Base-by-base conservation (phyloP, 805 yeast genomes). In the Novakomyces olei region DNA sequence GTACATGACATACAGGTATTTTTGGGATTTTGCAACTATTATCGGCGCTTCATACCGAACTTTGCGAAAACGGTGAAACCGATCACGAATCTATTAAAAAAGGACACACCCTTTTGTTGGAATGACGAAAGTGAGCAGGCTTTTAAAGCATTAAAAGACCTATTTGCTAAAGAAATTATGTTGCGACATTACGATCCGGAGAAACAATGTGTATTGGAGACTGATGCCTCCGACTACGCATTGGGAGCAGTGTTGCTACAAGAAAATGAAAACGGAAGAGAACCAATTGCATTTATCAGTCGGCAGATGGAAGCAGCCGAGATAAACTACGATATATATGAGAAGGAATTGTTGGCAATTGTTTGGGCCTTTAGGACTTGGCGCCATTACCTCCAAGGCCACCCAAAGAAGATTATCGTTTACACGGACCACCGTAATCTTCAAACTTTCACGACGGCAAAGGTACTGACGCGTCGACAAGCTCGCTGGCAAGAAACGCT, bases 21-120 rank as follows among this genome's bases (percentile, higher is more conserved):
- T 12, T 18, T 29, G 15, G 32, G 32, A 19, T 19, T 29, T 14
- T 19, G 24, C 7, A 29, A 29, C n/a, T 22, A 8, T 22, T 22
- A 22, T 22, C 8, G n/a, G 24, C 24, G 24, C 8, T 22, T 22
- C n/a, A 29, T 29, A 14, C 8, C 12, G 8, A 17, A 4, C 32
- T 29, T 19, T 29, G 12, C 26, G 15, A 15, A 7, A 26, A 18
- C 7, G 20, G n/a, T n/a, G n/a, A n/a, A n/a, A n/a, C n/a, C n/a
- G n/a, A n/a, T n/a, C n/a, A n/a, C n/a, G n/a, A n/a, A n/a, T n/a
- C n/a, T n/a, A n/a, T n/a, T n/a, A n/a, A n/a, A n/a, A n/a, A n/a
- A n/a, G n/a, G n/a, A n/a, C n/a, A n/a, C n/a, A n/a, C n/a, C n/a
- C n/a, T n/a, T n/a, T n/a, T n/a, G n/a, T n/a, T n/a, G n/a, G n/a